Conservation (phyloP, 2,329 filamentous ascomycete species). For the Orbilia javanica region DNA sequence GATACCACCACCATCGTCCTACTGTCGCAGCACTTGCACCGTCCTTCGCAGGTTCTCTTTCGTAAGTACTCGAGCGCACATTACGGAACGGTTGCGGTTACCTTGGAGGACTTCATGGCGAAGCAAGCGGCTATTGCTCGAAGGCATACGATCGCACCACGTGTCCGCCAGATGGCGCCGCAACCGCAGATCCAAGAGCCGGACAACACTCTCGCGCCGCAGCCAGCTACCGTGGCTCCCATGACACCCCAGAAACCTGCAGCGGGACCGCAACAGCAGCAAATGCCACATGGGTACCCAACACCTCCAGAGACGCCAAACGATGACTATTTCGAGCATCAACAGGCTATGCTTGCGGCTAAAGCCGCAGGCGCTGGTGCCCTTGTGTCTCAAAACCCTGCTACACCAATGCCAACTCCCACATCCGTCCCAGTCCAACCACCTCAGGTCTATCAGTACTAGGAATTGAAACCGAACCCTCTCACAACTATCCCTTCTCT, state of each 20-base stretch:
- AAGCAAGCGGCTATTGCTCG: conserved; percentile 72
- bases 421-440: conserved; percentile 57
- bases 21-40: conserved; percentile 75
- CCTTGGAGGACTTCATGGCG: conserved; percentile 76
- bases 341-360: conserved; percentile 52
- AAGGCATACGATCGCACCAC: conserved; percentile 64
- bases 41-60: conserved; percentile 76
- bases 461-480: background rate
- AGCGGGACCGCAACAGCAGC: conserved; percentile 66
- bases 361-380: conserved; percentile 63
- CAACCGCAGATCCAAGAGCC: conserved; percentile 71
- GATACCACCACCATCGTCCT: conserved; percentile 71
- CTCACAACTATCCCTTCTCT: background rate
- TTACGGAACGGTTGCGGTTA: conserved; percentile 74
- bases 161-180: conserved; percentile 66
- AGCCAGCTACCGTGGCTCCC: conserved; percentile 73
- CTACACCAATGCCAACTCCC: conserved; percentile 60
- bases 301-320: conserved; percentile 90
- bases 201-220: conserved; percentile 67
- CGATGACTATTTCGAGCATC: conserved; percentile 68
- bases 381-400: conserved; percentile 59
- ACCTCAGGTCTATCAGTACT: conserved; percentile 39
- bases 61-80: conserved; percentile 78
- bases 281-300: conserved; percentile 78
- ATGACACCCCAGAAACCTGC: conserved; percentile 82